phyloP scores from a whole-genome alignment of 1,284 basidiomycete species.

The Ustilago crameri region DNA sequence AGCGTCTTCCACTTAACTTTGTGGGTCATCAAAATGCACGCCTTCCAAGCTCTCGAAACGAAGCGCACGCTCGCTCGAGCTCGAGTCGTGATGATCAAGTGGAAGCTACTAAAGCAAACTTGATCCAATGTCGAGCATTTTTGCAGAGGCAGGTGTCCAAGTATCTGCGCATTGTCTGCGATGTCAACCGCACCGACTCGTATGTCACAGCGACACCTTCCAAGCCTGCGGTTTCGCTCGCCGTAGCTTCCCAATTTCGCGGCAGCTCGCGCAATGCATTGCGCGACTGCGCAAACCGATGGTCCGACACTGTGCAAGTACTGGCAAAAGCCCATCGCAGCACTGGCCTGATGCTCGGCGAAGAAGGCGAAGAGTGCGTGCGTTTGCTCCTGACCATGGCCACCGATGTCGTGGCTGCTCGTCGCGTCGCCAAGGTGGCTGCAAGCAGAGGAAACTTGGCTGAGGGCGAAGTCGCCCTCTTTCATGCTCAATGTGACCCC shows the following conservation, averaged over 20 bases:
- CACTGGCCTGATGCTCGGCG: constrained; percentile 9
- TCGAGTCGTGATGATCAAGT: too few relatives aligned
- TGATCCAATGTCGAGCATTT: background rate
- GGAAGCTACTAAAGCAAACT: too few relatives aligned
- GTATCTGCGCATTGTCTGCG: constrained; percentile 11
- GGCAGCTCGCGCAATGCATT: background rate
- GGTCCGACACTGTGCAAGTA: background rate
- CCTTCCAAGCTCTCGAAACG: background rate
- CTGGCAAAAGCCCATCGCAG: constrained; percentile 10
- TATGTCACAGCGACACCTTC: constrained; percentile 10
- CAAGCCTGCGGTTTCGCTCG: constrained; percentile 14
- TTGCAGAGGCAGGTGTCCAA: constrained; percentile 7
- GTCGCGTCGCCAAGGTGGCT: background rate
- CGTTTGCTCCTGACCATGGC: constrained; percentile 25
- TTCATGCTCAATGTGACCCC: constrained; percentile 3
- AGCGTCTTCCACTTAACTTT: constrained; percentile 4
- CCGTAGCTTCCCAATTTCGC: constrained; percentile 10
- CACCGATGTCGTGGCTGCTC: constrained; percentile 26
- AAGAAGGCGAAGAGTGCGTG: constrained; percentile 30
- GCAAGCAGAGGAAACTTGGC: background rate
- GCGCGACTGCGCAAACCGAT: background rate
- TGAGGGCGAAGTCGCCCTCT: background rate
- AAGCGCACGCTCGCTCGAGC: background rate
- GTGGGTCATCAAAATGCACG: constrained; percentile 7
- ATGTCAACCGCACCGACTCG: constrained; percentile 1